Evolutionary conservation across 345 rosid genomes (phyloP), one percentile per base, ranked within the genome.

Genomic region (Eucalyptus regnans): DNA sequence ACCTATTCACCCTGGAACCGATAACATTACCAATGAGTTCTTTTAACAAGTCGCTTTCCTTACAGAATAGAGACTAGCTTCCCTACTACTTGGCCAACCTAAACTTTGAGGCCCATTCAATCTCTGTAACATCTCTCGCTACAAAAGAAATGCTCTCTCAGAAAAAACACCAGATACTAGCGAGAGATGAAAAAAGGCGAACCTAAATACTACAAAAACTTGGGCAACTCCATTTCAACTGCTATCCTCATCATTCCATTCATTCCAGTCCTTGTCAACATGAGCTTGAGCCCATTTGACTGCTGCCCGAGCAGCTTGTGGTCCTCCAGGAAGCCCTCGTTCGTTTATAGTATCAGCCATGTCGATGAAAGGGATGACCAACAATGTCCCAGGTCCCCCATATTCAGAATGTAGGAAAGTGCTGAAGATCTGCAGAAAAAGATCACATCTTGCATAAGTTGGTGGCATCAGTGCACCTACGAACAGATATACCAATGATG

Each of bases 371-470:
- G 99, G 99, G 80, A 90, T 89, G 49, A 97, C 99, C 91, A 96
- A 90, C 87, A 97, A 96, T 37, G 99, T 97, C 62, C 98, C 99
- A 54, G 99, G 98, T 90, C 99, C 99, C 83, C 99, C 98, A 86
- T 96, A 96, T 89, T 97, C 98, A 3, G 93, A 85, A n/a, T 93
- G 98, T 89, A 97, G 90, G 93, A 97, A 96, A 31, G 96, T 94
- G 88, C 88, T 92, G 60, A 96, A 94, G 84, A 97, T 96, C 99
- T 97, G 94, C 86, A 68, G 33, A 87, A 50, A 92, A 91, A 64
- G 37, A 64, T n/a, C 33, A 64, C 37, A n/a, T 14, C 37, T n/a
- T 18, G 37, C 76, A 13, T n/a, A 6, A 64, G 76, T 64, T 29
- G 18, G 7, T 64, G 37, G 37, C 76, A 64, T 64, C 37, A 31